Evolutionary conservation across 2,329 filamentous ascomycete species (phyloP).

Genomic region (Aspergillus tubingensis): DNA sequence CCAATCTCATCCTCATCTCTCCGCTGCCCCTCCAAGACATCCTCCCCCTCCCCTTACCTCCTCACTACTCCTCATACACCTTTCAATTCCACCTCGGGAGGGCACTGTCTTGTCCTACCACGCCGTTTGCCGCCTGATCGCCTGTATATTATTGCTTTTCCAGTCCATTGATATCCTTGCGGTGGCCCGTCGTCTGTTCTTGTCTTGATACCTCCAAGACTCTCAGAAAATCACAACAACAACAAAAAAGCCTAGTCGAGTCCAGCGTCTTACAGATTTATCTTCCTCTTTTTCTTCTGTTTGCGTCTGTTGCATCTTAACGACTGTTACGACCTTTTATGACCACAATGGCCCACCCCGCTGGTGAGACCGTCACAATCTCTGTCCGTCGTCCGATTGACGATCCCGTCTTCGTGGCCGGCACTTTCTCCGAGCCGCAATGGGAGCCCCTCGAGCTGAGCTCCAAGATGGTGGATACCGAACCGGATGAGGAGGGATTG

Average conservation of each 20-base stretch:
- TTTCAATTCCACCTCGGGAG: slow-evolving; percentile 20
- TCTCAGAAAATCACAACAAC: neutral
- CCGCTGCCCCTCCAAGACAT: slow-evolving; percentile 16
- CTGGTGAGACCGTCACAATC: slow-evolving; percentile 29
- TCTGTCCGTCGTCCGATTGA: slow-evolving; percentile 29
- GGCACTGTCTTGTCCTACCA: slow-evolving; percentile 10
- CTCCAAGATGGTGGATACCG: slow-evolving; percentile 22
- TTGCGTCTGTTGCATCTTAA: slow-evolving; percentile 18
- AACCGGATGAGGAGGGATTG: slow-evolving; percentile 19
- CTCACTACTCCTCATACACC: slow-evolving; percentile 8
- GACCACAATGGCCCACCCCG: slow-evolving; percentile 24
- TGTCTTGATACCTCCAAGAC: slow-evolving; percentile 1
- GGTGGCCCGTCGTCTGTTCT: slow-evolving; percentile 10
- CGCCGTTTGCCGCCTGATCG: slow-evolving; percentile 4
- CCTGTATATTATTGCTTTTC: slow-evolving; percentile 21
- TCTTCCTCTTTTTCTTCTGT: slow-evolving; percentile 22
- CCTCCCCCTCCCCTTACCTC: slow-evolving; percentile 15
- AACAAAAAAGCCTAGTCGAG: neutral
- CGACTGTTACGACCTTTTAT: slow-evolving; percentile 25
- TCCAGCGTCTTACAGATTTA: neutral
- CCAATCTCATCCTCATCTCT: slow-evolving; percentile 15
- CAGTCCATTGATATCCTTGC: slow-evolving; percentile 15
- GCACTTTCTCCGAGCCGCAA: slow-evolving; percentile 31
- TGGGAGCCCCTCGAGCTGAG: slow-evolving; percentile 31
- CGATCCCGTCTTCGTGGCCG: slow-evolving; percentile 30